Evolutionary conservation across 805 yeast genomes (phyloP), one percentile per base, ranked within the genome.

Genomic region (Peterozyma toletana): DNA sequence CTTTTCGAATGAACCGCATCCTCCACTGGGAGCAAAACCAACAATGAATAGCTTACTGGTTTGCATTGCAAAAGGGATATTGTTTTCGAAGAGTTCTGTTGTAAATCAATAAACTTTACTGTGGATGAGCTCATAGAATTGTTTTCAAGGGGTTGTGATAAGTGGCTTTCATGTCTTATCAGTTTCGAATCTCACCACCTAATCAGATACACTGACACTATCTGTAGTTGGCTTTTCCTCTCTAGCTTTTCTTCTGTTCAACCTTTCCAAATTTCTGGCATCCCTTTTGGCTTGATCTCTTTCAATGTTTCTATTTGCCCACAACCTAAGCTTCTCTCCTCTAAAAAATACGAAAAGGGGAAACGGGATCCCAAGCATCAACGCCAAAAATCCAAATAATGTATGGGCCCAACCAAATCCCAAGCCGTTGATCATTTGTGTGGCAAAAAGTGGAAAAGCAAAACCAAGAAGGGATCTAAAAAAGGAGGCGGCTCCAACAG

Each of bases 391-490:
- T 0, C 74, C 88, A 57, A 80, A 77, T 52, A 83, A 56, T 0
- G 85, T 74, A 54, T 77, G 75, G 18, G 86, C 86, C 88, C 87
- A 82, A 5, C 86, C 86, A 51, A 79, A 80, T 16, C 82, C 81
- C 38, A 83, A 58, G 17, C 40, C 40, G 9, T 46, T 58, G 56
- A 78, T 83, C 81, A 83, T 75, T 9, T 70, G 62, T 9, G 67
- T 59, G 2, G 83, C 85, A 58, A 80, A 79, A 36, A 82, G 61
- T 6, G 89, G 93, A 64, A 84, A 81, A 10, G 75, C 67, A 43
- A 80, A 83, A 1, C 90, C 91, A 53, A 83, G 71, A 37, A 73
- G 57, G 4, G 87, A 78, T 53, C 93, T 67, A 53, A 79, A 73
- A 48, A 83, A 73, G 0, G 87, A 78, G 3, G 83, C 84, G 0